Conservation (phyloP, 805 yeast genomes). For the Metschnikowia arizonensis region DNA sequence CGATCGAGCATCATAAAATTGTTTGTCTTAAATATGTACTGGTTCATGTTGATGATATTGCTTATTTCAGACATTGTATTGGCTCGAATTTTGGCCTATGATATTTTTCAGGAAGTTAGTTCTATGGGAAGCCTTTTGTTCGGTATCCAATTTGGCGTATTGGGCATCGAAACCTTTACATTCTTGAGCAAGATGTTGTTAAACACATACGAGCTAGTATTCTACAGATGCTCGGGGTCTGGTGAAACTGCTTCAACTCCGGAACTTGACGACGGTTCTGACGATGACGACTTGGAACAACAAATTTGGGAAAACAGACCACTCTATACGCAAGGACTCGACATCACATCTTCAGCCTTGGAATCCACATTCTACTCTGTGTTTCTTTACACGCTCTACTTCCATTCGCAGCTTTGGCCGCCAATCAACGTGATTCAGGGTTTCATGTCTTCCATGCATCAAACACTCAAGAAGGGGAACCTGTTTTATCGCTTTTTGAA, state of each 20-base stretch:
- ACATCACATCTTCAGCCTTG: conserved; percentile 45
- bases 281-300: conserved; percentile 41
- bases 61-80: conserved; percentile 48
- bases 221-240: conserved; percentile 30
- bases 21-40: conserved; percentile 37
- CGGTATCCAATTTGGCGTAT: conserved; percentile 71
- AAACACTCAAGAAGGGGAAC: conserved; percentile 30
- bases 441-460: conserved; percentile 38
- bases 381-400: conserved; percentile 33
- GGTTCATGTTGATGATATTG: conserved; percentile 43
- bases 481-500: conserved; percentile 48
- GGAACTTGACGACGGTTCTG: conserved; percentile 10
- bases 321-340: conserved; percentile 53
- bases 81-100: conserved; percentile 54
- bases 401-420: conserved; percentile 29
- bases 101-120: conserved; percentile 46
- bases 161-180: conserved; percentile 51
- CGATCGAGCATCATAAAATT: conserved; percentile 27
- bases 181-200: conserved; percentile 45
- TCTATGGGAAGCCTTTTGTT: conserved; percentile 59
- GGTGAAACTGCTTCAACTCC: neutral
- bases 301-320: conserved; percentile 71
- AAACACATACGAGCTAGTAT: conserved; percentile 52
- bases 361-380: conserved; percentile 28
- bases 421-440: conserved; percentile 43